These are phyloP conservation scores for Pezicula carpinea DNA, from an alignment of 2,329 filamentous ascomycete genomes.

Conservation along the genomic window DNA sequence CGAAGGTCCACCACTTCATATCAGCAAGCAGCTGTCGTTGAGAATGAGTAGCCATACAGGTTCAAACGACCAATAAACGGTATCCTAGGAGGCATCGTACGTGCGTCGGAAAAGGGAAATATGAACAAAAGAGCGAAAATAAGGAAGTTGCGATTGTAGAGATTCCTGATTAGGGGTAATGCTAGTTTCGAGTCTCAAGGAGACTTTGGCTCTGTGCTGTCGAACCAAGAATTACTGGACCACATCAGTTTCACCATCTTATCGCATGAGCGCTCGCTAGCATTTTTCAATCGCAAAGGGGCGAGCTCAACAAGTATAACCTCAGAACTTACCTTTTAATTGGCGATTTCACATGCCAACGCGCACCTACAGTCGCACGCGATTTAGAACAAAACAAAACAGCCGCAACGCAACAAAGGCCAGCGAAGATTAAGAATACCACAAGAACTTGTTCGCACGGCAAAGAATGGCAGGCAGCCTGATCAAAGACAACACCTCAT, in stretches of 20 bases:
- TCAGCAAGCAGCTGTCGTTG: conserved; percentile 6
- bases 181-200: too few relatives aligned
- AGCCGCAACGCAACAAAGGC: background rate
- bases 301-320: background rate
- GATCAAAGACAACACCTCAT: too few relatives aligned
- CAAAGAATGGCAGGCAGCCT: too few relatives aligned
- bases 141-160: background rate
- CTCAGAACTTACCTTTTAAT: background rate
- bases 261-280: too few relatives aligned
- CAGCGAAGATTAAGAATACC: background rate
- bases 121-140: background rate
- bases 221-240: background rate
- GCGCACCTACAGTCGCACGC: background rate
- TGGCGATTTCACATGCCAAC: conserved; percentile 1
- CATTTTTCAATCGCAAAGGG: too few relatives aligned
- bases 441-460: too few relatives aligned
- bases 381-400: background rate
- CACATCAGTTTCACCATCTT: background rate
- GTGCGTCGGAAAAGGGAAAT: background rate
- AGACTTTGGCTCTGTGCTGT: too few relatives aligned
- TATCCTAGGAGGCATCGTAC: conserved; percentile 30
- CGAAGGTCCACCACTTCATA: background rate
- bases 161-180: too few relatives aligned
- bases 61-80: conserved; percentile 38
- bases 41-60: conserved; percentile 21